A percentile compares a stretch with the other conserved stretches of the same genome.
Evolutionary conservation across 1,284 basidiomycete species (phyloP).

Genomic region (Athelia sp.): DNA sequence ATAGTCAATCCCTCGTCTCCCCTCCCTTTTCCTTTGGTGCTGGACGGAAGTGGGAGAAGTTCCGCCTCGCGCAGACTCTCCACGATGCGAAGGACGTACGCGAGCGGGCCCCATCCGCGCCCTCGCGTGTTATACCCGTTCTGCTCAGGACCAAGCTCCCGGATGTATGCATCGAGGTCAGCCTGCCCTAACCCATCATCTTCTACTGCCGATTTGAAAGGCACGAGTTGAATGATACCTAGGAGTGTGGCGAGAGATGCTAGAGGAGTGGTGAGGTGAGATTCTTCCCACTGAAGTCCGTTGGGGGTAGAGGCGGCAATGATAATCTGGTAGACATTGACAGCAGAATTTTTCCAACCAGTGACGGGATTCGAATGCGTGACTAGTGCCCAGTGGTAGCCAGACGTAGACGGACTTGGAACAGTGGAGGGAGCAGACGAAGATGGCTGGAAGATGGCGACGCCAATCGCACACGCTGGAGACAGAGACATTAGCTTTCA

Average conservation of each 20-base stretch:
- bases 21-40: neutral
- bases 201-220: neutral
- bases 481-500: too few relatives aligned
- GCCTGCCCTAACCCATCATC: neutral
- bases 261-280: neutral
- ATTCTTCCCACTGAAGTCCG: neutral
- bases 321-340: neutral
- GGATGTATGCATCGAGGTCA: neutral
- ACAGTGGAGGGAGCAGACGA: neutral
- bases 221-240: neutral
- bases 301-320: neutral
- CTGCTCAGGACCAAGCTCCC: neutral
- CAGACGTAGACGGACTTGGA: too few relatives aligned
- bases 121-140: neutral
- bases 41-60: neutral
- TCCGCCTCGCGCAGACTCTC: neutral
- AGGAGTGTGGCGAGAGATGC: neutral
- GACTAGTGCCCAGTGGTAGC: neutral
- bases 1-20: too few relatives aligned
- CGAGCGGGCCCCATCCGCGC: neutral
- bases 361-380: neutral
- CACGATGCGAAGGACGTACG: neutral
- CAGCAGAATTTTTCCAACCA: neutral
- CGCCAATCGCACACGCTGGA: neutral
- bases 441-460: neutral